phyloP scores from a whole-genome alignment of 176 grass and related monocot genomes.

The Oryza glumipatula region DNA sequence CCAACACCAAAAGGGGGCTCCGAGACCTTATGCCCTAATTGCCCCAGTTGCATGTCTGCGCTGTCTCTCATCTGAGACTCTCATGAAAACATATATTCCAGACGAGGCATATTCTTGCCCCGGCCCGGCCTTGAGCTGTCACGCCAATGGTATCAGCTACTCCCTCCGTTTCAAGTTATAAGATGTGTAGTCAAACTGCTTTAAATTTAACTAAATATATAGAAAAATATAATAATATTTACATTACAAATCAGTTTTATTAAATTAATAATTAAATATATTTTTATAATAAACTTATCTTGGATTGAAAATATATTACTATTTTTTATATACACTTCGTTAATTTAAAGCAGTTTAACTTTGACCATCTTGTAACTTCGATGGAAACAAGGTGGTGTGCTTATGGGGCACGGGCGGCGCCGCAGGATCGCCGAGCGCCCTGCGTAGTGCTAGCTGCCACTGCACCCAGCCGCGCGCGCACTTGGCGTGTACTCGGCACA shows the following conservation, averaged over 20 bases:
- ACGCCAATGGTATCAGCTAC: neutral
- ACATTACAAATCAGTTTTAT: no score
- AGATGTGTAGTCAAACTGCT: no score
- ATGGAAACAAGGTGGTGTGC: neutral
- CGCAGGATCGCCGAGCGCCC: neutral
- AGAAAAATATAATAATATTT: no score
- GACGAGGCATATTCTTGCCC: conserved; percentile 19
- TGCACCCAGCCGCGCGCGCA: neutral
- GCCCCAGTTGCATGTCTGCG: neutral
- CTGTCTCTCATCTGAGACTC: conserved; percentile 7
- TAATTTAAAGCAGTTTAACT: no score
- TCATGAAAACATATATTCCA: conserved; percentile 6
- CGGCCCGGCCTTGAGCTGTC: neutral
- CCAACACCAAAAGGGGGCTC: neutral
- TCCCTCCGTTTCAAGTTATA: no score
- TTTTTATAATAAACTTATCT: no score
- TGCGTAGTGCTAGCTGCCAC: neutral
- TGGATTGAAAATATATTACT: no score
- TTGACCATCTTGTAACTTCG: neutral
- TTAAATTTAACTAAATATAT: no score
- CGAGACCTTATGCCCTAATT: conserved; percentile 1
- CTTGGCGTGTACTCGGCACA: neutral
- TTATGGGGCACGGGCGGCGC: neutral
- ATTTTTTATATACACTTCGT: no score
- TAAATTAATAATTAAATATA: no score